Percentiles rank a stretch among this genome's conserved stretches.
phyloP scores from a whole-genome alignment of 345 rosid genomes.

The Pelargonium nanum region DNA sequence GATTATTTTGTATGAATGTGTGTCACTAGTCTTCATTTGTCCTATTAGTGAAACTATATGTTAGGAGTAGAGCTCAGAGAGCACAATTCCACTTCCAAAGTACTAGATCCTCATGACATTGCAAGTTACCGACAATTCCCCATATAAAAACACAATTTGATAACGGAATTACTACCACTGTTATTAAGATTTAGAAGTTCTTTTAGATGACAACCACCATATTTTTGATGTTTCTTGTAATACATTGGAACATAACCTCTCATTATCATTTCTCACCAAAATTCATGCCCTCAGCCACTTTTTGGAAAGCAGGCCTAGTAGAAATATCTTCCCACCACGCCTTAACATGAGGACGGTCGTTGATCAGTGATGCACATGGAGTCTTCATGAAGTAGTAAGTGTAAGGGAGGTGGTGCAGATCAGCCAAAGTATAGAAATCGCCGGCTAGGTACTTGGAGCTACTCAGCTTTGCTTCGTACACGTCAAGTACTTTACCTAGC shows the following conservation, averaged over 20 bases:
- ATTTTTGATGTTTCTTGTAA: background rate
- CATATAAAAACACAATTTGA: background rate
- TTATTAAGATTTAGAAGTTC: background rate
- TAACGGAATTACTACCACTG: background rate
- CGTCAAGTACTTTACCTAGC: slow-evolving; percentile 50
- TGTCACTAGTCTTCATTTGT: background rate
- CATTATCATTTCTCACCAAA: slow-evolving; percentile 23
- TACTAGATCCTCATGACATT: background rate
- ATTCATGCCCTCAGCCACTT: slow-evolving; percentile 46
- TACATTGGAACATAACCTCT: background rate
- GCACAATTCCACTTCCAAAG: no score
- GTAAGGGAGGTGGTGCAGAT: slow-evolving; percentile 59
- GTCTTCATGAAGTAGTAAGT: slow-evolving; percentile 66
- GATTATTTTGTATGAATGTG: no score
- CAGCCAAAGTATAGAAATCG: slow-evolving; percentile 64
- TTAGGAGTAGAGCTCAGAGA: background rate
- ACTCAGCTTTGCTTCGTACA: slow-evolving; percentile 52
- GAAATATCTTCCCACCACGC: slow-evolving; percentile 84
- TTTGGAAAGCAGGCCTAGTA: slow-evolving; percentile 52
- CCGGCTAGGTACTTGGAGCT: slow-evolving; percentile 58
- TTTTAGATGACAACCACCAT: background rate
- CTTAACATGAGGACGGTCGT: slow-evolving; percentile 57
- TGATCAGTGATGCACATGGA: slow-evolving; percentile 28
- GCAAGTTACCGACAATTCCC: background rate
- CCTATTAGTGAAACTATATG: background rate